These are phyloP conservation scores for Penicillium arizonense DNA, from an alignment of 495 filamentous ascomycete genomes.

Conservation along the genomic window DNA sequence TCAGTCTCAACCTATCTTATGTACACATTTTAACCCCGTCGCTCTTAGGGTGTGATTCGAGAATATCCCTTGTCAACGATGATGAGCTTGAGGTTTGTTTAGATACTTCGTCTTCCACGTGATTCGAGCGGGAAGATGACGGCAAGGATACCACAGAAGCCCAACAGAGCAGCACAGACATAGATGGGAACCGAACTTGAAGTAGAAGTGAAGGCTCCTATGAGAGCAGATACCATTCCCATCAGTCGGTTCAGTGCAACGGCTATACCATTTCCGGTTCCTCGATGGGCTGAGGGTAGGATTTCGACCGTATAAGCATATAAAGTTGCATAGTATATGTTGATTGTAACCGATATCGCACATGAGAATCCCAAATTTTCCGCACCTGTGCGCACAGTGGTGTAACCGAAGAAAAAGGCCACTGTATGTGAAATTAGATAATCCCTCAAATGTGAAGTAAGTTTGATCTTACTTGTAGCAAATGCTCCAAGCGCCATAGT, in stretches of 20 bases:
- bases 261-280: slow-evolving; percentile 41
- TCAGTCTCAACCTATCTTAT: too few relatives aligned
- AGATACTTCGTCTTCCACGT: slow-evolving; percentile 16
- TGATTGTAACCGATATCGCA: slow-evolving; percentile 40
- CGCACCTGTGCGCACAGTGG: slow-evolving; percentile 35
- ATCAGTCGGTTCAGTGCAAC: slow-evolving; percentile 39
- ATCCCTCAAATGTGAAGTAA: not conserved
- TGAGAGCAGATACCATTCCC: slow-evolving; percentile 36
- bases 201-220: slow-evolving; percentile 38
- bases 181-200: slow-evolving; percentile 36
- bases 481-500: slow-evolving; percentile 39
- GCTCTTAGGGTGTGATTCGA: too few relatives aligned
- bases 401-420: slow-evolving; percentile 44
- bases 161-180: slow-evolving; percentile 36
- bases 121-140: slow-evolving; percentile 38
- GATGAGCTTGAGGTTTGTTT: not conserved
- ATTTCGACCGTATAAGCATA: slow-evolving; percentile 49
- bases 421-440: slow-evolving; percentile 5
- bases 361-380: slow-evolving; percentile 42
- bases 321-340: slow-evolving; percentile 48
- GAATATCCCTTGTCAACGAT: too few relatives aligned
- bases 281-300: slow-evolving; percentile 41
- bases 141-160: slow-evolving; percentile 30
- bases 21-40: too few relatives aligned
- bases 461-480: slow-evolving; percentile 27